Evolutionary conservation across 495 filamentous ascomycete species (phyloP).

Genomic region (Tetracladium marchalianum): DNA sequence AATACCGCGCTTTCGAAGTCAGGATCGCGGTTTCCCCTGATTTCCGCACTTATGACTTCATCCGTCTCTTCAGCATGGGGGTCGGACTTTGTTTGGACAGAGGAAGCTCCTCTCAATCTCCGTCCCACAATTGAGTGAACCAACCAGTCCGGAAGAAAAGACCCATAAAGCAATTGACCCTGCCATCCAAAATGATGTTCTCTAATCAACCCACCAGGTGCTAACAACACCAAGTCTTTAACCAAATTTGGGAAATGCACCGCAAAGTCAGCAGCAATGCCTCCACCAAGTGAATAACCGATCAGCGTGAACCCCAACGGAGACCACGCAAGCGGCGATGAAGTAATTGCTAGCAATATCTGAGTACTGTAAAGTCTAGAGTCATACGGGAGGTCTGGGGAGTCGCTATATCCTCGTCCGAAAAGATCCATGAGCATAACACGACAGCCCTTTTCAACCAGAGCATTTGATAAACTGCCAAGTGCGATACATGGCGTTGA

Average conservation of each 20-base stretch:
- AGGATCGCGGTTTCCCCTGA: conserved; percentile 4
- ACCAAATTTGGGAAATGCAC: conserved; percentile 59
- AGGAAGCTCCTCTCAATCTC: conserved; percentile 33
- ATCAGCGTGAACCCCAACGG: conserved; percentile 53
- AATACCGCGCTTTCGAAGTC: conserved; percentile 12
- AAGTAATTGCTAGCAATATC: conserved; percentile 60
- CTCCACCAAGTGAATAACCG: conserved; percentile 81
- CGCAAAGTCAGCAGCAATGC: conserved; percentile 66
- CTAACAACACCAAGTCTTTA: conserved; percentile 58
- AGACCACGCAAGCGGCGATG: conserved; percentile 39
- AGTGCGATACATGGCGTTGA: conserved; percentile 72
- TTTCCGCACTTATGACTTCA: conserved; percentile 3
- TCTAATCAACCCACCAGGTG: conserved; percentile 45
- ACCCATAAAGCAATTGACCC: conserved; percentile 52
- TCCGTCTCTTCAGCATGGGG: neutral
- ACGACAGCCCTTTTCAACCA: conserved; percentile 67
- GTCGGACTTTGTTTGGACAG: neutral
- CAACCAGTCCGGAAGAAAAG: conserved; percentile 47
- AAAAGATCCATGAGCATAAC: conserved; percentile 52
- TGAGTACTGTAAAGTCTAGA: conserved; percentile 63
- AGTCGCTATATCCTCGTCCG: conserved; percentile 26
- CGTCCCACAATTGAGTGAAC: conserved; percentile 40
- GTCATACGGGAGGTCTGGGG: conserved; percentile 53
- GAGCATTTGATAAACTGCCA: conserved; percentile 51
- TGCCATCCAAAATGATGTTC: conserved; percentile 6